Base-by-base conservation (phyloP, 2,329 filamentous ascomycete genomes). In the Trichoderma semiorbis region DNA sequence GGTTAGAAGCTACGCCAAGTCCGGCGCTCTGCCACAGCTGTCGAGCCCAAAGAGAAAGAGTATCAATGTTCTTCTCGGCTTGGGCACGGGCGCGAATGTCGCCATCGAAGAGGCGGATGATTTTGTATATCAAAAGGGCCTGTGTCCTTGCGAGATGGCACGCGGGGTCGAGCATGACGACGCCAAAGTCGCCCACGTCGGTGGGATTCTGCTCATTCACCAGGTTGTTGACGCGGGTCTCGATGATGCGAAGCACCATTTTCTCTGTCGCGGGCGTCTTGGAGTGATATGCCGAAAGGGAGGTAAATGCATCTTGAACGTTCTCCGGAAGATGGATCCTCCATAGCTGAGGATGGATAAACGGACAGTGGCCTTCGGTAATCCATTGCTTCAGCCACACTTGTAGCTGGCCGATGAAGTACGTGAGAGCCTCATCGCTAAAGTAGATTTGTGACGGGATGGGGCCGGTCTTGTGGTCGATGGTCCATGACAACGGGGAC, bases 341-440 rank as follows among this genome's bases (percentile, higher is more conserved):
- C 67, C 67, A 69, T 1, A 69, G 57, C 67, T 69, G 67, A n/a
- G 39, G 6, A 36, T 69, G 67, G 30, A 69, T 69, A 69, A 69
- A 62, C 14, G 67, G 55, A 14, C 67, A 69, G 1, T 62, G 67
- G 30, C 67, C 67, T 21, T 69, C 30, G 21, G 16, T 62, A 6
- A 43, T 53, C 57, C 39, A 69, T 16, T 69, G 67, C 57, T 50
- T 62, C 67, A 69, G 21, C 67, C 67, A 69, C 14, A 10, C 12
- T 3, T 62, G 67, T 30, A 69, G 67, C 39, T 53, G 39, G 57
- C 18, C 14, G 21, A 69, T 69, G 3, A 69, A 69, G 21, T 50
- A 69, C 14, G 67, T 69, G 28, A 69, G 67, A n/a, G 67, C 57
- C 30, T 69, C 67, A 12, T 69, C 67, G n/a, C 39, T 62, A 28